phyloP scores from a whole-genome alignment of 2,329 filamentous ascomycete species.

The Arthrinium phaeospermum region DNA sequence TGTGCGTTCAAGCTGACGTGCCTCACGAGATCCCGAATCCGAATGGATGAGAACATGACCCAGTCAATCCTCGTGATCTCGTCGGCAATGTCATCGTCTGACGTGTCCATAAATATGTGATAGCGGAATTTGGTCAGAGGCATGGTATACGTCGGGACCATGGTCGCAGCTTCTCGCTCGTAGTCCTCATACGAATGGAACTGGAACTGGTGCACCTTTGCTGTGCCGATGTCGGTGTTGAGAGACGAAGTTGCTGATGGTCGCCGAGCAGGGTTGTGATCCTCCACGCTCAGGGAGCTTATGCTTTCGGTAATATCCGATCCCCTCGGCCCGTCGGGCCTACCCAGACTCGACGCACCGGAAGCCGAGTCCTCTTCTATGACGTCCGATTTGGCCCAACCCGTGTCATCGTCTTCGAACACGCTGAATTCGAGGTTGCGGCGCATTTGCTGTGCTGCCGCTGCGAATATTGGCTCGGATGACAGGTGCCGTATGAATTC shows the following conservation, averaged over 20 bases:
- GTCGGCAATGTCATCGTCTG: slow-evolving; percentile 83
- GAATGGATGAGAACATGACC: slow-evolving; percentile 96
- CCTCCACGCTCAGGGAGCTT: slow-evolving; percentile 55
- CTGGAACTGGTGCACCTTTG: slow-evolving; percentile 53
- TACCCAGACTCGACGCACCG: slow-evolving; percentile 29
- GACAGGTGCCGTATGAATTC: slow-evolving; percentile 79
- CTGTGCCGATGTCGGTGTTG: slow-evolving; percentile 44
- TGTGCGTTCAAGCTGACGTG: slow-evolving; percentile 79
- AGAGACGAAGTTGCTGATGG: slow-evolving; percentile 53
- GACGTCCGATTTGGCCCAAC: slow-evolving; percentile 87
- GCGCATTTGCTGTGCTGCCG: slow-evolving; percentile 84
- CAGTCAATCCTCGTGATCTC: slow-evolving; percentile 97
- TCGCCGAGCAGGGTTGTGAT: slow-evolving; percentile 40
- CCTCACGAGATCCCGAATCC: slow-evolving; percentile 89
- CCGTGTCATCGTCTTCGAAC: slow-evolving; percentile 86
- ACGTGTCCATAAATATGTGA: slow-evolving; percentile 85
- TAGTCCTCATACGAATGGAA: slow-evolving; percentile 78
- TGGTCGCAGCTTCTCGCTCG: slow-evolving; percentile 74
- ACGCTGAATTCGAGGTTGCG: slow-evolving; percentile 75
- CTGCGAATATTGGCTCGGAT: slow-evolving; percentile 79
- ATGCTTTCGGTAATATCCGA: slow-evolving; percentile 52
- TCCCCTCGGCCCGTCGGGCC: slow-evolving; percentile 28
- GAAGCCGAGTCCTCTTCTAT: slow-evolving; percentile 35
- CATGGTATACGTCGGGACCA: slow-evolving; percentile 72
- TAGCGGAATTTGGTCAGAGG: slow-evolving; percentile 85